Conservation (phyloP, 371 early-diverging fungal genomes). For the Mortierella sp. region DNA sequence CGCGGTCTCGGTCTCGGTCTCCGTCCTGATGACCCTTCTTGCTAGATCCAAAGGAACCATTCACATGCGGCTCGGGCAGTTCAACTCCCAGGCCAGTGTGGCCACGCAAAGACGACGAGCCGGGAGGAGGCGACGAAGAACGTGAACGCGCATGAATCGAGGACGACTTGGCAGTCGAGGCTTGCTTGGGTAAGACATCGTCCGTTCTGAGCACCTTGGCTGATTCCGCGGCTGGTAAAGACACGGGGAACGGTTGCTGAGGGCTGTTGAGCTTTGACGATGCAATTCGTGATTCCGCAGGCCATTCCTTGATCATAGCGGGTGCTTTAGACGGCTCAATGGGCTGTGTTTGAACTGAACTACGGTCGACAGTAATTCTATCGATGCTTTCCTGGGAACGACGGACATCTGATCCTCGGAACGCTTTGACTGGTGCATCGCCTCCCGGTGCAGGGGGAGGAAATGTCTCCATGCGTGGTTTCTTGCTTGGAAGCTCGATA, state of each 20-base stretch:
- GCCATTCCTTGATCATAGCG: neutral
- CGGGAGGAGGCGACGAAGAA: slow-evolving; percentile 1
- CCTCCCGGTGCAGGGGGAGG: neutral
- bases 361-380: neutral
- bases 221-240: neutral
- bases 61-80: neutral
- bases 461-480: neutral
- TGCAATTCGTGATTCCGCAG: neutral
- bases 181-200: neutral
- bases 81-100: neutral
- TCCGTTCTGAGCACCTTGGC: neutral
- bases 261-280: neutral
- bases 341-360: neutral
- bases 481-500: neutral
- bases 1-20: neutral
- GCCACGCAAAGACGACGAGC: neutral
- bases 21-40: neutral
- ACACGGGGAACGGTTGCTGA: neutral
- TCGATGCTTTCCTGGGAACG: neutral
- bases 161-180: neutral
- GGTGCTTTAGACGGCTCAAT: neutral
- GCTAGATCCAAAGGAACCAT: neutral
- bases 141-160: neutral
- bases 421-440: neutral
- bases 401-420: neutral